phyloP scores from a whole-genome alignment of 2,329 filamentous ascomycete genomes.

The Drechslera avenae region DNA sequence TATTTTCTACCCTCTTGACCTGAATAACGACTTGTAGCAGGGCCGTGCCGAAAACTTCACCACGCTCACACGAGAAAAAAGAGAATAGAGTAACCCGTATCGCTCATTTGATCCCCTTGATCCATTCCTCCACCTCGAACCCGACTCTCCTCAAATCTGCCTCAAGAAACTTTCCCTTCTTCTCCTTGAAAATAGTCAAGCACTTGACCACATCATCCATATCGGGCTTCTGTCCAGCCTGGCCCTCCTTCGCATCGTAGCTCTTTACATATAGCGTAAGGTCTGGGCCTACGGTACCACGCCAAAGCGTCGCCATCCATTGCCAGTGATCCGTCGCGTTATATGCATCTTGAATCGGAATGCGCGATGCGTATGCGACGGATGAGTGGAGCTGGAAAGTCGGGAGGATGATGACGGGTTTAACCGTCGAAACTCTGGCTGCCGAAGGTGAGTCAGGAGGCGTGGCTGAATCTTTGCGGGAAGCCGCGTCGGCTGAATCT shows the following conservation, averaged over 20 bases:
- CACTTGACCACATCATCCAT: slow-evolving; percentile 49
- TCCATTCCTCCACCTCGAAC: slow-evolving; percentile 89
- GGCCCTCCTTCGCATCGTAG: slow-evolving; percentile 36
- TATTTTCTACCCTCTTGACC: background rate
- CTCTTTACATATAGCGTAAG: slow-evolving; percentile 70
- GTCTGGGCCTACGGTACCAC: slow-evolving; percentile 81
- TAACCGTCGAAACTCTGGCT: slow-evolving; percentile 22
- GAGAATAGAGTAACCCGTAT: background rate
- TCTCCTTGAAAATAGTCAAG: slow-evolving; percentile 47
- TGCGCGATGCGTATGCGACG: slow-evolving; percentile 73
- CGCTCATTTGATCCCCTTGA: slow-evolving; percentile 46
- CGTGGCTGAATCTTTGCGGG: slow-evolving; percentile 28
- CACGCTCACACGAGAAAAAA: background rate
- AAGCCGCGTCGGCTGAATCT: slow-evolving; percentile 9
- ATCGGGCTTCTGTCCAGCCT: slow-evolving; percentile 47
- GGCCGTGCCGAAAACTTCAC: background rate
- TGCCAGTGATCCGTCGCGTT: slow-evolving; percentile 91
- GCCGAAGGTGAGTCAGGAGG: slow-evolving; percentile 11
- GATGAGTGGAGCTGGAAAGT: slow-evolving; percentile 81
- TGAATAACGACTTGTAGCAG: background rate
- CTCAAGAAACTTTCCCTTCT: slow-evolving; percentile 45
- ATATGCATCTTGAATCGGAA: slow-evolving; percentile 79
- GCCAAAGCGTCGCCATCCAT: slow-evolving; percentile 95
- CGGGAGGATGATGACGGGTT: slow-evolving; percentile 77
- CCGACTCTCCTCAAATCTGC: slow-evolving; percentile 71